Percentiles rank a stretch among this genome's conserved stretches.
Evolutionary conservation across 768 basidiomycete species (phyloP).

Genomic region (Xerocomus spinulosus): DNA sequence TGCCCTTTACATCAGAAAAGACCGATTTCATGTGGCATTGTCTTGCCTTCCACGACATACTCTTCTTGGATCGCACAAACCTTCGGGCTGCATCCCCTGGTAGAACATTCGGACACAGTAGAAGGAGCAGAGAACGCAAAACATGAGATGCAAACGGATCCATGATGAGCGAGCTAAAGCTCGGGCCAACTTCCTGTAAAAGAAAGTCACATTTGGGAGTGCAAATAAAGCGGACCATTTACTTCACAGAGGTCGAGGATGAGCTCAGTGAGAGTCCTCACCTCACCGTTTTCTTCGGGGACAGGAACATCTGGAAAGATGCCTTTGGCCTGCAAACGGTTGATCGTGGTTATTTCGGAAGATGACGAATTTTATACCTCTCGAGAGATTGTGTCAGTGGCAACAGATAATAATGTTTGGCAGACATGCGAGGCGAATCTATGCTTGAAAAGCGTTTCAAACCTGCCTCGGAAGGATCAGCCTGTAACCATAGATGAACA

Average conservation of each 20-base stretch:
- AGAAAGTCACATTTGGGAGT: conserved; percentile 14
- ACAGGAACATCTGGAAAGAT: conserved; percentile 48
- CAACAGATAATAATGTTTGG: conserved; percentile 78
- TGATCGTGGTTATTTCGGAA: neutral
- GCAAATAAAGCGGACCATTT: conserved; percentile 12
- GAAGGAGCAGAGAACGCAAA: conserved; percentile 68
- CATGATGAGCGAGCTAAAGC: conserved; percentile 61
- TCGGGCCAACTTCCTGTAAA: conserved; percentile 64
- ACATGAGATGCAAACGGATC: conserved; percentile 92
- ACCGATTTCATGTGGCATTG: conserved; percentile 82
- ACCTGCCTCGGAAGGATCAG: conserved; percentile 37
- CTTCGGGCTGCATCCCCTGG: conserved; percentile 35
- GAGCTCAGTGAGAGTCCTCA: conserved; percentile 61
- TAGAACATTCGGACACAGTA: conserved; percentile 64
- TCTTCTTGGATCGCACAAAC: conserved; percentile 78
- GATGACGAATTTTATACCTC: conserved; percentile 44
- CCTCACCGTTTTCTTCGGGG: conserved; percentile 54
- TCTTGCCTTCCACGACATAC: conserved; percentile 72
- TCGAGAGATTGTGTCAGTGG: conserved; percentile 56
- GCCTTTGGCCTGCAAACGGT: conserved; percentile 43
- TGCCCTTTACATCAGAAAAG: conserved; percentile 46
- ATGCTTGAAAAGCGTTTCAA: conserved; percentile 62
- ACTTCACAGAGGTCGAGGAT: conserved; percentile 65
- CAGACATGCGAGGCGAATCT: conserved; percentile 95
- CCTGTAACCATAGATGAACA: conserved; percentile 3